Percentiles rank a stretch among this genome's conserved stretches.
phyloP scores from a whole-genome alignment of 2,329 filamentous ascomycete genomes.

The Pseudogymnoascus sp. region DNA sequence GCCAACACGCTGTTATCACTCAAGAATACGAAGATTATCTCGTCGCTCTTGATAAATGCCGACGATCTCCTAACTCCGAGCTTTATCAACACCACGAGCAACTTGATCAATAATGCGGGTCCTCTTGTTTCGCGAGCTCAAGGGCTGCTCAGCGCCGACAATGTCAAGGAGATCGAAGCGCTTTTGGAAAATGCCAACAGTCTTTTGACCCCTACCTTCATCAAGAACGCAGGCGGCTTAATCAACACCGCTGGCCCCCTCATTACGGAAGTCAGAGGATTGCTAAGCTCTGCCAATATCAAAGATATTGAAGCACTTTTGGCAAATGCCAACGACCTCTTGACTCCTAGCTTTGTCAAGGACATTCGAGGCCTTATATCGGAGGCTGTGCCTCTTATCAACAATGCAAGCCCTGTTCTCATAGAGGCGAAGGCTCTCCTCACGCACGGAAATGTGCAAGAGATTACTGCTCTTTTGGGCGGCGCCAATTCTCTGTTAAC shows the following conservation, averaged over 20 bases:
- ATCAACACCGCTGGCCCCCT: not conserved
- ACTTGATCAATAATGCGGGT: not conserved
- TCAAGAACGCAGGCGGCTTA: not conserved
- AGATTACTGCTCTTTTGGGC: not conserved
- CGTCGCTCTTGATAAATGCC: conserved; percentile 1
- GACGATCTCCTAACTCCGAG: conserved; percentile 19
- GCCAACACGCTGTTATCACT: not conserved
- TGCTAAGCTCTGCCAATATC: not conserved
- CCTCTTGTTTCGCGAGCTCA: not conserved
- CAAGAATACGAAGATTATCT: not conserved
- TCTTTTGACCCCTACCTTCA: not conserved
- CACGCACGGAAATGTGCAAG: not conserved
- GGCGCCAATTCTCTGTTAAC: conserved; percentile 8
- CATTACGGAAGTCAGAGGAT: not conserved
- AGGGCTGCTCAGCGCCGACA: not conserved
- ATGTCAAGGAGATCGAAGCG: not conserved
- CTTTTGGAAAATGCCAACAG: not conserved
- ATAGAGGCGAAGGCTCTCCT: not conserved
- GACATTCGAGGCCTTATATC: conserved; percentile 19
- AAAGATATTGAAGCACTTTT: not conserved
- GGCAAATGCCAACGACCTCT: conserved; percentile 16
- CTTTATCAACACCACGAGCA: not conserved
- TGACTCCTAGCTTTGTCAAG: conserved; percentile 8
- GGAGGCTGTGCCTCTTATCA: conserved; percentile 28
- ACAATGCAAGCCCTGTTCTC: conserved; percentile 11